These are phyloP conservation scores for Pyrenophora teres DNA, from an alignment of 2,329 filamentous ascomycete genomes.

Conservation along the genomic window DNA sequence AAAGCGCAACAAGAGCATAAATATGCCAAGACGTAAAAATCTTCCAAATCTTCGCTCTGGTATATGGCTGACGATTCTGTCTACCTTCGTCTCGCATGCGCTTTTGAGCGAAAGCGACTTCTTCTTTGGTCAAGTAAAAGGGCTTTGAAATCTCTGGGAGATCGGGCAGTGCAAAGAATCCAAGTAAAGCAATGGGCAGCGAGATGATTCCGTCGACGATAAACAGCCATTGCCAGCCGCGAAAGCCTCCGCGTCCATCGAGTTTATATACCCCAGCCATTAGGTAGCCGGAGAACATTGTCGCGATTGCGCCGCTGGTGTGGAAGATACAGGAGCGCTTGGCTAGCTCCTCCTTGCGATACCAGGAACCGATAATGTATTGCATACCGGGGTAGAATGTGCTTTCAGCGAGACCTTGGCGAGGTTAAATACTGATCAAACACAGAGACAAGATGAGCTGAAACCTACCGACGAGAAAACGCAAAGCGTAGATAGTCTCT, in stretches of 20 bases:
- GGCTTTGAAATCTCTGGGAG: constrained; percentile 25
- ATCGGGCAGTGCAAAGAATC: constrained; percentile 25
- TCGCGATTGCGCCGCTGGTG: constrained; percentile 19
- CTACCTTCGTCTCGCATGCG: constrained; percentile 4
- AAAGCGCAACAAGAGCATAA: constrained; percentile 16
- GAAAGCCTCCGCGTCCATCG: constrained; percentile 62
- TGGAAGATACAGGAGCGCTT: constrained; percentile 25
- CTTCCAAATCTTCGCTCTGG: constrained; percentile 14
- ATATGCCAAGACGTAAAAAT: constrained; percentile 14
- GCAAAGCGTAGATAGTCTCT: constrained; percentile 18
- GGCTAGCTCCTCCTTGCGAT: constrained; percentile 16
- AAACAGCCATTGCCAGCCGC: constrained; percentile 37
- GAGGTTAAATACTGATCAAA: neutral
- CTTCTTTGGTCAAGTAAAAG: constrained; percentile 6
- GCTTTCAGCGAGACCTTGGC: constrained; percentile 52
- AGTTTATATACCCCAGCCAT: constrained; percentile 60
- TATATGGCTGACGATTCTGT: neutral
- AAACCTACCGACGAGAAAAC: constrained; percentile 10
- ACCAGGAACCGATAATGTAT: constrained; percentile 27
- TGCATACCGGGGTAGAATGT: constrained; percentile 58
- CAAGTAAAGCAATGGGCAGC: constrained; percentile 19
- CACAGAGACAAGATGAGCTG: neutral
- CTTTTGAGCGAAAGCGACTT: constrained; percentile 20
- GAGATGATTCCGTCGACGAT: constrained; percentile 28
- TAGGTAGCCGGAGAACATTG: constrained; percentile 47